phyloP scores from a whole-genome alignment of 179 eudicot genomes.

The Silene coronaria region DNA sequence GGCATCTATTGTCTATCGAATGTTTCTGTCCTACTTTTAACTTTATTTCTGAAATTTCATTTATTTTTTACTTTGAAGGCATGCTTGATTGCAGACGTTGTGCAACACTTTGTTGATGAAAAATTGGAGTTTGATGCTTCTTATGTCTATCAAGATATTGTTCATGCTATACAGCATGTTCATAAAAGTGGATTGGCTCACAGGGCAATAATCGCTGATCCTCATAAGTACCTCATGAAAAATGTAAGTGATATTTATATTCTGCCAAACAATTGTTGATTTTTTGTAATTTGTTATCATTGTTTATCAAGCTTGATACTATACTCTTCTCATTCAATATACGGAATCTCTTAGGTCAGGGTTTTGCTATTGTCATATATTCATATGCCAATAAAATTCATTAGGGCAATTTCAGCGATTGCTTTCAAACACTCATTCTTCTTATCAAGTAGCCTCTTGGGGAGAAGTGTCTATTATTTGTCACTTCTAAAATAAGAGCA shows the following conservation, averaged over 20 bases:
- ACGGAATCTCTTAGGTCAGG: too few species aligned
- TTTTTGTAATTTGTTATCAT: background rate
- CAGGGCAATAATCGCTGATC: conserved; percentile 76
- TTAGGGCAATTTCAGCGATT: background rate
- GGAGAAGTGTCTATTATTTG: too few species aligned
- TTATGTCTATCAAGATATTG: conserved; percentile 86
- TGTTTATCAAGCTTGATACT: conserved; percentile 2
- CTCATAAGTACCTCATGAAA: conserved; percentile 83
- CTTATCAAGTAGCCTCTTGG: too few species aligned
- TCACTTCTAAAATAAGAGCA: too few species aligned
- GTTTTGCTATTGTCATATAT: background rate
- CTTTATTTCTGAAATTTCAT: conserved; percentile 19
- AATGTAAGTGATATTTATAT: conserved; percentile 53
- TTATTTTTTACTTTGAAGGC: conserved; percentile 50
- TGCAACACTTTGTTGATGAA: conserved; percentile 95
- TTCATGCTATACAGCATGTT: conserved; percentile 88
- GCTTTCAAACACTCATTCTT: too few species aligned
- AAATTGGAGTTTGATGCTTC: conserved; percentile 92
- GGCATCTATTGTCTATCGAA: background rate
- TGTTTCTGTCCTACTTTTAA: background rate
- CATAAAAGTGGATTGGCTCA: conserved; percentile 92
- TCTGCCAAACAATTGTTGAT: background rate
- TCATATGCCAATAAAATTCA: background rate
- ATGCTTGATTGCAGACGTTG: conserved; percentile 93
- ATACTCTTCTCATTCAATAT: background rate